A percentile compares a stretch with the other conserved stretches of the same genome.
Conservation (phyloP, 2,329 filamentous ascomycete genomes). For the Aciculosporium take region DNA sequence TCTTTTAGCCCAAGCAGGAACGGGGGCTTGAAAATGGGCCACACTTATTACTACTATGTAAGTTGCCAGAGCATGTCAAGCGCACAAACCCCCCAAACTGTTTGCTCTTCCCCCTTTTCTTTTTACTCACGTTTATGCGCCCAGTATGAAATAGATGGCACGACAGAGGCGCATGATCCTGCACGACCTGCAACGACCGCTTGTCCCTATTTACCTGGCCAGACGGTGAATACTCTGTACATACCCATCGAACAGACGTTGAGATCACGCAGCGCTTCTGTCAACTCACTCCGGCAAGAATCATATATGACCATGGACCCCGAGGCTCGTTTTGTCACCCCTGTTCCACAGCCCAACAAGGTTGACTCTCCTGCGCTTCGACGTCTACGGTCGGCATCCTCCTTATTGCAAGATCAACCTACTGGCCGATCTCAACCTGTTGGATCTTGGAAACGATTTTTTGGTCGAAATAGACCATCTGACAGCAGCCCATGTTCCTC, state of each 20-base stretch:
- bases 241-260: slow-evolving; percentile 56
- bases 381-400: slow-evolving; percentile 19
- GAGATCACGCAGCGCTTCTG: slow-evolving; percentile 49
- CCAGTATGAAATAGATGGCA: slow-evolving; percentile 75
- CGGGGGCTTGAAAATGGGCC: slow-evolving; percentile 81
- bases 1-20: slow-evolving; percentile 35
- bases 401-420: slow-evolving; percentile 20
- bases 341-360: slow-evolving; percentile 38
- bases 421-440: slow-evolving; percentile 35
- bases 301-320: slow-evolving; percentile 66
- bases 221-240: slow-evolving; percentile 70
- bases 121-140: neutral
- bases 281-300: slow-evolving; percentile 42
- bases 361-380: slow-evolving; percentile 10
- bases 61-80: slow-evolving; percentile 25
- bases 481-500: slow-evolving; percentile 1
- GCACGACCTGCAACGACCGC: slow-evolving; percentile 57
- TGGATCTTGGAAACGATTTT: slow-evolving; percentile 36
- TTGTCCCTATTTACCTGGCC: slow-evolving; percentile 79
- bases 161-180: slow-evolving; percentile 62
- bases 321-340: slow-evolving; percentile 58
- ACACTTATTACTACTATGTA: slow-evolving; percentile 93
- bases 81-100: neutral
- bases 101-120: neutral
- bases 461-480: slow-evolving; percentile 23